phyloP scores from a whole-genome alignment of 768 basidiomycete species.

The Tulasnella sp. region DNA sequence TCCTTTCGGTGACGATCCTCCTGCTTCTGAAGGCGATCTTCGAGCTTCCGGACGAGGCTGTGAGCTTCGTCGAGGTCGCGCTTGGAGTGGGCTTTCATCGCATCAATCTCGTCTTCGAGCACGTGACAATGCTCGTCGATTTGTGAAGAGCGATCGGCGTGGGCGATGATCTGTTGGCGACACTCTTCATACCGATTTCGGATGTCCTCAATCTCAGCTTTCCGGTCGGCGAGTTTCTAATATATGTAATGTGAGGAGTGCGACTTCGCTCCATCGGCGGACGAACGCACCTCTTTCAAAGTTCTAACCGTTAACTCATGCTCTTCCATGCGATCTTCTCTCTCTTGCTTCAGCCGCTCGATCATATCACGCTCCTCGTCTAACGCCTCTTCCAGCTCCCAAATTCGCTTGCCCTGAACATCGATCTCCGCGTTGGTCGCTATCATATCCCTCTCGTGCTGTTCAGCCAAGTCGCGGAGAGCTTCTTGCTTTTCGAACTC shows the following conservation, averaged over 20 bases:
- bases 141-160: neutral
- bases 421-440: slow-evolving; percentile 66
- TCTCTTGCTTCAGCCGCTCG: slow-evolving; percentile 59
- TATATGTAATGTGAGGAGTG: neutral
- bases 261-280: neutral
- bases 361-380: slow-evolving; percentile 37
- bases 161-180: slow-evolving; percentile 43
- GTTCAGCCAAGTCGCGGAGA: slow-evolving; percentile 35
- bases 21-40: slow-evolving; percentile 13
- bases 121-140: neutral
- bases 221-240: slow-evolving; percentile 14
- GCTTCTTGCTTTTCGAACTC: slow-evolving; percentile 1
- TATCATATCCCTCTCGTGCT: slow-evolving; percentile 65
- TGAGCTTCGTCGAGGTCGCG: slow-evolving; percentile 62
- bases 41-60: slow-evolving; percentile 33
- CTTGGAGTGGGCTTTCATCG: slow-evolving; percentile 56
- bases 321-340: slow-evolving; percentile 51
- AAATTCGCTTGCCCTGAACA: slow-evolving; percentile 63
- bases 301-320: slow-evolving; percentile 54
- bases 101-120: slow-evolving; percentile 51
- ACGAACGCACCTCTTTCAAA: slow-evolving; percentile 60
- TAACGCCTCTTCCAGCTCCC: slow-evolving; percentile 73
- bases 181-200: slow-evolving; percentile 44
- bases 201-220: slow-evolving; percentile 19
- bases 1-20: slow-evolving; percentile 18